A percentile compares a stretch with the other conserved stretches of the same genome.
These are phyloP conservation scores for Brassica juncea DNA, from an alignment of 345 rosid species.

Conservation along the genomic window DNA sequence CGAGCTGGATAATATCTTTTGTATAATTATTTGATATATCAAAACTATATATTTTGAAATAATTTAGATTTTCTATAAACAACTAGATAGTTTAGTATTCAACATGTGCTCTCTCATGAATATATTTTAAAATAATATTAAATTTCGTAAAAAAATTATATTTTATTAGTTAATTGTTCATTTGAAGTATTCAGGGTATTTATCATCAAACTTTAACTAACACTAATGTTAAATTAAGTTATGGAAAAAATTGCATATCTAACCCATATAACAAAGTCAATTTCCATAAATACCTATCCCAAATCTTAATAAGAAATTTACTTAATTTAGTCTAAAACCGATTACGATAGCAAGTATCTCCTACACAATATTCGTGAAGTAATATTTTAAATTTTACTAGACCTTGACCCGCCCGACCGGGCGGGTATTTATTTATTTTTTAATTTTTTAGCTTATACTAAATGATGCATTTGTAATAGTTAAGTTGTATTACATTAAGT, in stretches of 20 bases:
- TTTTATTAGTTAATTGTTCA: neutral
- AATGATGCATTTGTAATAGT: too few relatives aligned
- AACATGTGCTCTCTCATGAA: neutral
- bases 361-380: too few relatives aligned
- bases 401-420: too few relatives aligned
- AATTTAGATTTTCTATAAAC: neutral
- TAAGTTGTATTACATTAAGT: too few relatives aligned
- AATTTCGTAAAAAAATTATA: neutral
- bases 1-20: conserved; percentile 1
- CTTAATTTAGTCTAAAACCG: too few relatives aligned
- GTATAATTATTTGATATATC: neutral
- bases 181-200: neutral
- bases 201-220: neutral
- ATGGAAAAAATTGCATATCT: neutral
- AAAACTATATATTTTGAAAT: neutral
- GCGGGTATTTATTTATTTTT: too few relatives aligned
- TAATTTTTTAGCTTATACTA: too few relatives aligned
- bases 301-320: too few relatives aligned
- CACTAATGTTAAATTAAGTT: neutral
- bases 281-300: too few relatives aligned
- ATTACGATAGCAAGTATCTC: too few relatives aligned
- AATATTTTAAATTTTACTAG: too few relatives aligned
- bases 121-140: neutral
- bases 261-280: too few relatives aligned
- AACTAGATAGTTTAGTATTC: neutral